Evolutionary conservation across 805 yeast species (phyloP).

Genomic region (Lipomyces yamanashiensis): DNA sequence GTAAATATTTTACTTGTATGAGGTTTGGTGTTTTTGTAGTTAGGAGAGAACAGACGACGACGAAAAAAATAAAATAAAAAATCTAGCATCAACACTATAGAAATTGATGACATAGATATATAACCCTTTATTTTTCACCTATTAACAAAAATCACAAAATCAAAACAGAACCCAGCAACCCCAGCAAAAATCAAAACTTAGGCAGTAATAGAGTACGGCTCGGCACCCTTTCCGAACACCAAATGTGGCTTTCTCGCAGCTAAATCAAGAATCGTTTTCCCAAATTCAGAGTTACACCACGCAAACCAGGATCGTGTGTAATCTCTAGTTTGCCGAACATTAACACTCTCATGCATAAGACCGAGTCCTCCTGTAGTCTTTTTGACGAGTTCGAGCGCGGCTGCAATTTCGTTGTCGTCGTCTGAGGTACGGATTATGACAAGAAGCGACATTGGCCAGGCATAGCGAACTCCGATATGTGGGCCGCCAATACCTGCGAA

Average conservation of each 20-base stretch:
- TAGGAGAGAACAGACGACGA: no score
- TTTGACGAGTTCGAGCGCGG: slow-evolving; percentile 56
- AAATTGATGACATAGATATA: no score
- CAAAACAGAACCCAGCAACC: no score
- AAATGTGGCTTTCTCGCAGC: slow-evolving; percentile 75
- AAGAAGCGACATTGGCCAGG: slow-evolving; percentile 91
- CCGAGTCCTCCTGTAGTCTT: slow-evolving; percentile 74
- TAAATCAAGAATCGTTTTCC: slow-evolving; percentile 78
- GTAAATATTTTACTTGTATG: no score
- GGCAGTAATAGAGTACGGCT: slow-evolving; percentile 7
- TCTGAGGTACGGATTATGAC: slow-evolving; percentile 74
- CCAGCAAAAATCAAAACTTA: not conserved
- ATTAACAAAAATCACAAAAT: no score
- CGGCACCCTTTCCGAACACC: slow-evolving; percentile 54
- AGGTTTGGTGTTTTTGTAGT: no score
- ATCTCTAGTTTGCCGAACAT: slow-evolving; percentile 58
- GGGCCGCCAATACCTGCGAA: slow-evolving; percentile 91
- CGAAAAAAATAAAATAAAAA: no score
- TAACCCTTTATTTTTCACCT: no score
- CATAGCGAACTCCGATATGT: slow-evolving; percentile 76
- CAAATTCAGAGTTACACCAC: slow-evolving; percentile 93
- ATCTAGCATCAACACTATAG: no score
- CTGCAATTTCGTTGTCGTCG: slow-evolving; percentile 68
- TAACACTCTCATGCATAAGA: slow-evolving; percentile 79
- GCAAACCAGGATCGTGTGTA: slow-evolving; percentile 90